These are phyloP conservation scores for Salix caprea DNA, from an alignment of 345 rosid genomes.

Conservation along the genomic window DNA sequence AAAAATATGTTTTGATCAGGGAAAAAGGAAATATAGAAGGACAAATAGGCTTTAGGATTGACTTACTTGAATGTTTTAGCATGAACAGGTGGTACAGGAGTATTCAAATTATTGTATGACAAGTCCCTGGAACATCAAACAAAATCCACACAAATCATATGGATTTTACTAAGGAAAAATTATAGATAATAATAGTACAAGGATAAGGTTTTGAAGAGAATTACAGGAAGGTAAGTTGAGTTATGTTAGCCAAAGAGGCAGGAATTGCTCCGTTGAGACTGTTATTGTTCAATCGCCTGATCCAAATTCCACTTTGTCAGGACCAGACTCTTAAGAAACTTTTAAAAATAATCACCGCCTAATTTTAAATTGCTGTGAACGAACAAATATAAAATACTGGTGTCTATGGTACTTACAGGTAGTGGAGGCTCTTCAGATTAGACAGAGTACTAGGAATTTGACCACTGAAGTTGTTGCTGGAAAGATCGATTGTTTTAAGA, in stretches of 20 bases:
- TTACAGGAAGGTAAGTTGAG: slow-evolving; percentile 80
- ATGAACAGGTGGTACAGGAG: slow-evolving; percentile 34
- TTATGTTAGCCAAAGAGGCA: slow-evolving; percentile 61
- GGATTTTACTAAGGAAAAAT: background rate
- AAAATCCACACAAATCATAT: background rate
- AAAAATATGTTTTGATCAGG: slow-evolving; percentile 1
- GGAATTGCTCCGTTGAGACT: slow-evolving; percentile 71
- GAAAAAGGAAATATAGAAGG: slow-evolving; percentile 3
- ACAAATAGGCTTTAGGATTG: slow-evolving; percentile 10
- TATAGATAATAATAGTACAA: background rate
- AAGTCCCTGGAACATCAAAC: slow-evolving; percentile 29
- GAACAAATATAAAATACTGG: background rate
- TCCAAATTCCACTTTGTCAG: slow-evolving; percentile 8
- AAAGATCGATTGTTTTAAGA: slow-evolving; percentile 81
- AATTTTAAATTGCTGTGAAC: background rate
- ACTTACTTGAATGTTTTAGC: slow-evolving; percentile 50
- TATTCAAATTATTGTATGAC: slow-evolving; percentile 39
- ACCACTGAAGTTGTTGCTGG: slow-evolving; percentile 63
- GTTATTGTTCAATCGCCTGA: slow-evolving; percentile 80
- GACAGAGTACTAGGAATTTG: slow-evolving; percentile 60
- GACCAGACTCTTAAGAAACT: slow-evolving; percentile 2
- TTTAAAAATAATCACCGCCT: background rate
- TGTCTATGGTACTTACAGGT: slow-evolving; percentile 50
- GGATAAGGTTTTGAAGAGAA: slow-evolving; percentile 17
- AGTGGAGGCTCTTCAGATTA: slow-evolving; percentile 51